These are phyloP conservation scores for Sistotremastrum niveocremeum DNA, from an alignment of 768 basidiomycete genomes.

Conservation along the genomic window DNA sequence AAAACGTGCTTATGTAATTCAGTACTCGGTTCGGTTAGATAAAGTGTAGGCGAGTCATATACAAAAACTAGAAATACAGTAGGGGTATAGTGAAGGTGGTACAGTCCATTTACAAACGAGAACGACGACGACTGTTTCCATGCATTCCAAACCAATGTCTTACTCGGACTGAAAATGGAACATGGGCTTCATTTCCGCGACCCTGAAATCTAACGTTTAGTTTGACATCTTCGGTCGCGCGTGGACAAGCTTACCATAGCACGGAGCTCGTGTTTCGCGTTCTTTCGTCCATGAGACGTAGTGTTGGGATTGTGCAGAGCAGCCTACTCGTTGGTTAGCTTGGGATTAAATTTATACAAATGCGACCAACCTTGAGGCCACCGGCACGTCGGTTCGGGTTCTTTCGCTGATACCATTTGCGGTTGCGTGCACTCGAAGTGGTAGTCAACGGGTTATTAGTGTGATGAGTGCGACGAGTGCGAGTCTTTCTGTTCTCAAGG, in stretches of 20 bases:
- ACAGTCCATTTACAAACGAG: no score
- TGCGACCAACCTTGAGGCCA: background rate
- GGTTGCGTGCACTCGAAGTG: background rate
- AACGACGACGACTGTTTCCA: no score
- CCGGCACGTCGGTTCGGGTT: slow-evolving; percentile 5
- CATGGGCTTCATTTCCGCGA: slow-evolving; percentile 26
- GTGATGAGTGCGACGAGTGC: slow-evolving; percentile 1
- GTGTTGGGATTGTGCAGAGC: slow-evolving; percentile 40
- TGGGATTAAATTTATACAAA: no score
- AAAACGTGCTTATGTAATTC: no score
- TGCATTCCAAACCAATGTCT: no score
- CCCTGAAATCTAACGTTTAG: slow-evolving; percentile 21
- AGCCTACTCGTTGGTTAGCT: slow-evolving; percentile 13
- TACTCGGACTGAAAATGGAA: slow-evolving; percentile 13
- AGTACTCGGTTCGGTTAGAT: no score
- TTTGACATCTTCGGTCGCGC: background rate
- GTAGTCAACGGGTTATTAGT: background rate
- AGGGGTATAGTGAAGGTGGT: no score
- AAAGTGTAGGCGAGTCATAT: no score
- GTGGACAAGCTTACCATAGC: slow-evolving; percentile 26
- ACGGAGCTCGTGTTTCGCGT: slow-evolving; percentile 32
- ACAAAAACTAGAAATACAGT: no score
- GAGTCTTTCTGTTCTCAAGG: background rate
- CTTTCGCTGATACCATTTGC: slow-evolving; percentile 1
- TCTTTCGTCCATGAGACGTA: slow-evolving; percentile 27